Evolutionary conservation across 1,284 basidiomycete species (phyloP), one percentile per base, ranked within the genome.

Genomic region (Ceraceosorus guamensis): DNA sequence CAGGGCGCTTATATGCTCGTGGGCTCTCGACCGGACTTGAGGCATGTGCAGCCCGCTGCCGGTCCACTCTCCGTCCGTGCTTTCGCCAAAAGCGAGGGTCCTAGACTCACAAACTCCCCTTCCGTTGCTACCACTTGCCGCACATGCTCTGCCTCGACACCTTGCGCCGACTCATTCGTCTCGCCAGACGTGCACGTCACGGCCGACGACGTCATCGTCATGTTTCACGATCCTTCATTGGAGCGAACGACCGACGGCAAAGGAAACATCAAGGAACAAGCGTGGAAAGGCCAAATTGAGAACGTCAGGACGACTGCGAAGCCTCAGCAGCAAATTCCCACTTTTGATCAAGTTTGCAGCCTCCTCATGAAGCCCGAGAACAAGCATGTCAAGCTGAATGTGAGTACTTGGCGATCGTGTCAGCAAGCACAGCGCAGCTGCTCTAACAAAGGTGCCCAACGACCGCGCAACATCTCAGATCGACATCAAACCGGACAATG

Each of bases 401-500:
- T 65, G 47, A 52, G 63, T 65, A 5, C 11, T 10, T 11, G 11
- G 18, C 24, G 11, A 16, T 30, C 14, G 18, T 48, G 46, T 16
- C 2, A 16, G 46, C 24, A 16, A 44, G 3, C 41, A 44, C 16
- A n/a, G 41, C 3, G 16, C 43, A 44, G 43, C 43, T 16, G 16
- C 43, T n/a, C 16, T 16, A 16, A 44, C 16, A 44, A 53, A 48
- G 11, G 51, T 53, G 16, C 30, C 24, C 50, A 13, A 34, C 13
- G 24, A 53, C 58, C 33, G 46, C 13, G 39, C 39, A 3, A 16
- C 39, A 30, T 52, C 10, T 4, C 61, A 80, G 79, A 78, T 96
- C 59, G 91, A 96, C 76, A 88, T 93, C 74, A 97, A 98, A 78
- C 84, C 88, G 43, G 86, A 91, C 72, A 97, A 95, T 75, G 84